Base-by-base conservation (phyloP, 192 early-diverging fungal species). In the Chytriomyces hyalinus region DNA sequence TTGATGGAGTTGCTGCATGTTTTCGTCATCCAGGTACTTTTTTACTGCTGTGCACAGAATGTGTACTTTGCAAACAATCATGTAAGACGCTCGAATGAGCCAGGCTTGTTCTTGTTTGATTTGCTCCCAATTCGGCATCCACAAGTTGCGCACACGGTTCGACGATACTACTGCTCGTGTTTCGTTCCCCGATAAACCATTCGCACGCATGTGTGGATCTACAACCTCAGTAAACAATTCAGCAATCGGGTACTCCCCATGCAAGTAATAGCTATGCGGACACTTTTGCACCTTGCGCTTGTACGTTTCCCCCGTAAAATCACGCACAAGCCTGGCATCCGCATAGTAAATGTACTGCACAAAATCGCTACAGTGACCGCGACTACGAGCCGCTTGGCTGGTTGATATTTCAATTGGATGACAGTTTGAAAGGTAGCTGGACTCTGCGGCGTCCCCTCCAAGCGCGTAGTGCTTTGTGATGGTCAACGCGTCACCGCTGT, bases 361-460 rank as follows among this genome's bases (percentile, higher is more conserved):
- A 68, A 76, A 76, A 26, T 76, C 75, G 66, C 49, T 68, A 46
- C 75, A 76, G 48, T 76, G 75, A 43, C 75, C 75, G 6, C 46
- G 67, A 10, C 64, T 67, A 7, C 75, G 22, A 13, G 64, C 75
- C 4, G 5, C 48, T 24, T 67, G 62, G 44, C 43, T 49, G 17
- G 75, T 76, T 6, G 51, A 26, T 6, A 76, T 67, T 68, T 76
- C 75, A n/a, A 76, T 17, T 17, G 75, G 48, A 28, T 43, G 49
- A 48, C 75, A 76, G n/a, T 28, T 49, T 15, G 20, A 24, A n/a
- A 76, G 64, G 71, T 73, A 73, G 53, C 57, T 22, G n/a, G 22
- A 24, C n/a, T 51, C 69, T 26, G 17, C 20, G 22, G 11, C 20
- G 5, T 20, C 22, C 6, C 68, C 50, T 47, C 8, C 15, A 46